Percentiles rank a stretch among this genome's conserved stretches.
phyloP scores from a whole-genome alignment of 2,329 filamentous ascomycete species.

The Trichoderma asperellum region DNA sequence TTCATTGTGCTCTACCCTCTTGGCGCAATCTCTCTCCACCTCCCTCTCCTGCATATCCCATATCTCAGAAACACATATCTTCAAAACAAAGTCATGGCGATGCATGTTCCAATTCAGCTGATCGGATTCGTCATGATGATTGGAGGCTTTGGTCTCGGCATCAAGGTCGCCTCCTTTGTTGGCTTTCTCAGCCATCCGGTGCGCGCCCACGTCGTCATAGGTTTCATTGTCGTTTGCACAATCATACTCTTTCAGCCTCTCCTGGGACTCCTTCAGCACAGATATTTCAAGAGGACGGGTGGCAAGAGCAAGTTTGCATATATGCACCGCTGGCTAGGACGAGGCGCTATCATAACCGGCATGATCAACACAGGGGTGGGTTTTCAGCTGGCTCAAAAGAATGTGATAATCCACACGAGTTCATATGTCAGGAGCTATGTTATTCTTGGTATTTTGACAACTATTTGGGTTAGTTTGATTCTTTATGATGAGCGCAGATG shows the following conservation, averaged over 20 bases:
- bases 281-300: conserved; percentile 13
- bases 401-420: conserved; percentile 7
- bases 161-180: not conserved
- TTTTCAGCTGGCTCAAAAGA: conserved; percentile 16
- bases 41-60: conserved; percentile 14
- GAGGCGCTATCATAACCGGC: not conserved
- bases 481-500: conserved; percentile 8
- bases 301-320: conserved; percentile 22
- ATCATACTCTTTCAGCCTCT: conserved; percentile 15
- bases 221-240: conserved; percentile 5
- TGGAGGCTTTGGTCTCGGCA: conserved; percentile 18
- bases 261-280: conserved; percentile 11
- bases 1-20: conserved; percentile 21
- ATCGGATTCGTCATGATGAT: conserved; percentile 20
- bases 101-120: conserved; percentile 16
- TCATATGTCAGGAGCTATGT: conserved; percentile 17
- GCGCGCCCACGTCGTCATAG: conserved; percentile 12
- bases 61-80: conserved; percentile 14
- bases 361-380: conserved; percentile 15
- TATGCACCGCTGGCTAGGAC: conserved; percentile 22
- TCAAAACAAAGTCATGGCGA: conserved; percentile 21
- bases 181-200: conserved; percentile 6
- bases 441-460: not conserved
- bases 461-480: not conserved
- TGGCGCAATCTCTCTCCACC: conserved; percentile 16